phyloP scores from a whole-genome alignment of 2,329 filamentous ascomycete species.

The Aaosphaeria pasadenensis region DNA sequence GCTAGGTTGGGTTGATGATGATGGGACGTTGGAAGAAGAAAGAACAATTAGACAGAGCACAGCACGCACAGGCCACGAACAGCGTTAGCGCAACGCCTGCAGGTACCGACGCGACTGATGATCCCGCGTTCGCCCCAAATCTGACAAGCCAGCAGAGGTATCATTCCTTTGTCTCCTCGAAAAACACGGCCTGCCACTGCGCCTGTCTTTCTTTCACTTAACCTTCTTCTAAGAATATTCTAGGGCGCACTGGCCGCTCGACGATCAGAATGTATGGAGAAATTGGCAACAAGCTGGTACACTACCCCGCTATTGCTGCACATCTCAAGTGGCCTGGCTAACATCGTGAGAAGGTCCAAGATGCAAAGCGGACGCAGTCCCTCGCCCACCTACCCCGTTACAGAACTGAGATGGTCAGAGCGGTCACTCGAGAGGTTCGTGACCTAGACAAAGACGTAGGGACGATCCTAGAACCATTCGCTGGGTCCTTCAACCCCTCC shows the following conservation, averaged over 20 bases:
- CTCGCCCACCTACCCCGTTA: slow-evolving; percentile 85
- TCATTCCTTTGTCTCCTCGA: no score
- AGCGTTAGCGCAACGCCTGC: no score
- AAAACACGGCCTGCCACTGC: no score
- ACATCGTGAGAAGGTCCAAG: slow-evolving; percentile 65
- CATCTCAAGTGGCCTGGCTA: slow-evolving; percentile 2
- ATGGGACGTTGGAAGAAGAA: no score
- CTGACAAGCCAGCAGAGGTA: no score
- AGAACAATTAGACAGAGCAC: no score
- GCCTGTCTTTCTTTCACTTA: no score
- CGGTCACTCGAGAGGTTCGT: slow-evolving; percentile 84
- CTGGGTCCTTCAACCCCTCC: slow-evolving; percentile 80
- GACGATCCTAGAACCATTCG: slow-evolving; percentile 75
- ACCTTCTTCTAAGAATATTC: not conserved
- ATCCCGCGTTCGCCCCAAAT: no score
- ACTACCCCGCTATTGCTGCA: slow-evolving; percentile 9
- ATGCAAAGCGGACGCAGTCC: slow-evolving; percentile 91
- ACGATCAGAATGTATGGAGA: slow-evolving; percentile 75
- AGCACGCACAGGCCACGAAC: no score
- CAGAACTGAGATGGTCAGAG: slow-evolving; percentile 85
- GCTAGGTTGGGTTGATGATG: no score
- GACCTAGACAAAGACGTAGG: slow-evolving; percentile 86
- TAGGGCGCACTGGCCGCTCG: not conserved
- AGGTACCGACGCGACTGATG: no score
- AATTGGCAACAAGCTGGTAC: slow-evolving; percentile 77